Evolutionary conservation across 331 rosid species (phyloP).

Genomic region (Quercus lobata): DNA sequence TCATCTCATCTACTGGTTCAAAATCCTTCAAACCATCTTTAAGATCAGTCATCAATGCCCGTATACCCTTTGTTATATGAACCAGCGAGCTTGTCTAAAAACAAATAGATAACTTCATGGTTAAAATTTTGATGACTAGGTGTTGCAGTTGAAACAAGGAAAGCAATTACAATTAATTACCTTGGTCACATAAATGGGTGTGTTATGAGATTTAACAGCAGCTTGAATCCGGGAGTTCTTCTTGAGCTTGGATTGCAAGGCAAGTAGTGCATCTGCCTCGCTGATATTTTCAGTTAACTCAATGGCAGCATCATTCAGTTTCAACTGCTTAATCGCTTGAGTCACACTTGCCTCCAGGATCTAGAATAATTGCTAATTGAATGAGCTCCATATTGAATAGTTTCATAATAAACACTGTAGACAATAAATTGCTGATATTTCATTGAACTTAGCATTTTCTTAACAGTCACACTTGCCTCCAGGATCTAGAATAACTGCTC

Average conservation of each 20-base stretch:
- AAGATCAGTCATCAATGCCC: constrained; percentile 59
- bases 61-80: constrained; percentile 72
- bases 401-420: not conserved
- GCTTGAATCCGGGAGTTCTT: constrained; percentile 91
- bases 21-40: constrained; percentile 62
- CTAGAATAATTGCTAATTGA: constrained; percentile 56
- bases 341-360: constrained; percentile 76
- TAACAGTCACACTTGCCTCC: constrained; percentile 37
- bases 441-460: not conserved
- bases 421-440: not conserved
- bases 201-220: constrained; percentile 75
- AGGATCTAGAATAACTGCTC: constrained; percentile 69
- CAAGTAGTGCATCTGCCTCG: constrained; percentile 85
- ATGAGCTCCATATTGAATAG: constrained; percentile 41
- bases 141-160: not conserved
- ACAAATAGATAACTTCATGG: constrained; percentile 5
- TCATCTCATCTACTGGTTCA: constrained; percentile 45
- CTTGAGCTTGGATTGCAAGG: constrained; percentile 85
- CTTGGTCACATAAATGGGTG: constrained; percentile 75
- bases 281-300: constrained; percentile 80
- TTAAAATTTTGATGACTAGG: constrained; percentile 9
- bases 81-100: constrained; percentile 71
- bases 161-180: constrained; percentile 32
- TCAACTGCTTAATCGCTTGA: constrained; percentile 78
- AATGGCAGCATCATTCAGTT: constrained; percentile 56